phyloP scores from a whole-genome alignment of 1,284 basidiomycete genomes.

The Marasmius oreades region DNA sequence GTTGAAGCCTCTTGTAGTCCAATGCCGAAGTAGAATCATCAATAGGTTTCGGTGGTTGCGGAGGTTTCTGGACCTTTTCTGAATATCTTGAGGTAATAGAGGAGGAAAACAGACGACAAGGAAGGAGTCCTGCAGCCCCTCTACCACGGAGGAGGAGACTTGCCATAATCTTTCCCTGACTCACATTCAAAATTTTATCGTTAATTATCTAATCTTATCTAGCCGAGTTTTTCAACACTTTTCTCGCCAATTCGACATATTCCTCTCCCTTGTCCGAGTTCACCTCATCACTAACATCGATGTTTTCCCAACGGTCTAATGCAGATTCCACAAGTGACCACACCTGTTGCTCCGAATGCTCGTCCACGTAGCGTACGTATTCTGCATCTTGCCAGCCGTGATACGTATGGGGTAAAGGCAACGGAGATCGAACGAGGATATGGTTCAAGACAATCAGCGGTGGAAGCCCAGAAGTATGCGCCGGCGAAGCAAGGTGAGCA shows the following conservation, averaged over 20 bases:
- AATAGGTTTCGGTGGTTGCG: conserved; percentile 68
- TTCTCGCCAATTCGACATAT: conserved; percentile 62
- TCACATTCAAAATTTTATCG: conserved; percentile 1
- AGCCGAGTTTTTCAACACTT: conserved; percentile 41
- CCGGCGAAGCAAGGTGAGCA: conserved; percentile 56
- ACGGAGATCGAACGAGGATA: conserved; percentile 84
- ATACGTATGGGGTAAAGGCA: conserved; percentile 80
- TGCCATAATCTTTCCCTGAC: conserved; percentile 9
- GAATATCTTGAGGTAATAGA: conserved; percentile 26
- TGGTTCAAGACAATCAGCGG: conserved; percentile 87
- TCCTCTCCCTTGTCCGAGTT: conserved; percentile 42
- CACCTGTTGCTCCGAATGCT: conserved; percentile 71
- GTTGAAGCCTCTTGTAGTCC: conserved; percentile 85
- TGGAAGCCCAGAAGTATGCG: conserved; percentile 70
- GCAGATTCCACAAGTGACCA: conserved; percentile 70
- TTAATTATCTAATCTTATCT: conserved; percentile 1
- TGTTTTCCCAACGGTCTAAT: conserved; percentile 70
- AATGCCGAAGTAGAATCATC: conserved; percentile 92
- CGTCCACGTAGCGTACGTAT: conserved; percentile 86
- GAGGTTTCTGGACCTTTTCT: conserved; percentile 43
- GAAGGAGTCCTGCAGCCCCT: conserved; percentile 11
- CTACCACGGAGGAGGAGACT: conserved; percentile 13
- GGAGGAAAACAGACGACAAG: conserved; percentile 34
- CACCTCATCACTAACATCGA: conserved; percentile 48
- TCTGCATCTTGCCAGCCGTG: conserved; percentile 93